These are phyloP conservation scores for Fragilariopsis cylindrus DNA, from an alignment of 108 stramenopile genomes.

Conservation along the genomic window DNA sequence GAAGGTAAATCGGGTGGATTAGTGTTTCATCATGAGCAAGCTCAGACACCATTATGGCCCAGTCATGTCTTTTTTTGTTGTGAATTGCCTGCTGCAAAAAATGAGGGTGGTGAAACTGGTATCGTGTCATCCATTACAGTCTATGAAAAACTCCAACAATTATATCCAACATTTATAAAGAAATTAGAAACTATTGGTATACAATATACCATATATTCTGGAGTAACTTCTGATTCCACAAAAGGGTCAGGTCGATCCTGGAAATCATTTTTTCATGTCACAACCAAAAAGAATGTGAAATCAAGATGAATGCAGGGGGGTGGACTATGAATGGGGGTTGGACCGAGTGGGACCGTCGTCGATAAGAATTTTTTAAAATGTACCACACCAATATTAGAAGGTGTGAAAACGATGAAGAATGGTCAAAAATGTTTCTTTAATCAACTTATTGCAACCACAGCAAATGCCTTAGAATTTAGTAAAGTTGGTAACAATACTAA, in stretches of 20 bases:
- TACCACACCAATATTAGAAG: conserved; percentile 35
- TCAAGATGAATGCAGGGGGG: conserved; percentile 35
- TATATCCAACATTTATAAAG: conserved; percentile 19
- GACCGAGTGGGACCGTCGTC: not conserved
- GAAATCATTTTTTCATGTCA: conserved; percentile 41
- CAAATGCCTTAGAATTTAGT: conserved; percentile 36
- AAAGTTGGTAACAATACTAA: conserved; percentile 16
- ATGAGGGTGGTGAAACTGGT: conserved; percentile 32
- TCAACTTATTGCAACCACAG: conserved; percentile 39
- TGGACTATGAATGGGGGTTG: conserved; percentile 37
- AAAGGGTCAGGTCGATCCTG: conserved; percentile 33
- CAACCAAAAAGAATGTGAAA: conserved; percentile 33
- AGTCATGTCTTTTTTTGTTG: conserved; percentile 42
- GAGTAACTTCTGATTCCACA: conserved; percentile 26
- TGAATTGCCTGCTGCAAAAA: conserved; percentile 17
- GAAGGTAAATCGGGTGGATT: conserved; percentile 40
- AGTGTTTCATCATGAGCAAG: conserved; percentile 45
- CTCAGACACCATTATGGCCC: conserved; percentile 42
- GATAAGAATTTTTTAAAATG: conserved; percentile 31
- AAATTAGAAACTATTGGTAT: conserved; percentile 37
- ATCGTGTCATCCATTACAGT: conserved; percentile 28
- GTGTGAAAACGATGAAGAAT: conserved; percentile 27
- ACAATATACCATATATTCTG: conserved; percentile 31
- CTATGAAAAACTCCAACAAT: conserved; percentile 19
- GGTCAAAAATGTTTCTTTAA: conserved; percentile 36